phyloP scores from a whole-genome alignment of 805 yeast species.

The Ogataea corticis region DNA sequence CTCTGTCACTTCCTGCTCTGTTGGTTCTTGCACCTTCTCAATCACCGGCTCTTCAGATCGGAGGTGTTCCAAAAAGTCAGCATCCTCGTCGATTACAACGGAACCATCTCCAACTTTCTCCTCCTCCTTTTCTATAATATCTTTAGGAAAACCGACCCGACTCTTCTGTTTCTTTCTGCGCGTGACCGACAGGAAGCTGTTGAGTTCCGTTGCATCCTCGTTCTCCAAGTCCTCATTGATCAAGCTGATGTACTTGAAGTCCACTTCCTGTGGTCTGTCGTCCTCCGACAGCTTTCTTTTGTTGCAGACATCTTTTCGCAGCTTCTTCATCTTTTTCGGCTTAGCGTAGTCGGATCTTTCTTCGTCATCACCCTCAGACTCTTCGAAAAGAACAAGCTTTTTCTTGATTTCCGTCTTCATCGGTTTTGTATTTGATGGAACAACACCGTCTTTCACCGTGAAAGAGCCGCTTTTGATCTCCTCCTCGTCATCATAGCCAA shows the following conservation, averaged over 20 bases:
- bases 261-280: conserved; percentile 20
- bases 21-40: conserved; percentile 7
- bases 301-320: conserved; percentile 12
- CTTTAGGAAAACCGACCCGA: conserved; percentile 2
- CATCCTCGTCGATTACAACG: conserved; percentile 35
- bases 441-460: conserved; percentile 26
- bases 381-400: conserved; percentile 16
- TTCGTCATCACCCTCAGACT: conserved; percentile 13
- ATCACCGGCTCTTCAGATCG: conserved; percentile 23
- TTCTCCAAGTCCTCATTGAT: conserved; percentile 26
- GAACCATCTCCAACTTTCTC: conserved; percentile 16
- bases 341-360: conserved; percentile 18
- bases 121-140: conserved; percentile 1
- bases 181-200: conserved; percentile 30
- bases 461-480: conserved; percentile 23
- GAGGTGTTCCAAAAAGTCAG: conserved; percentile 35
- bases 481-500: conserved; percentile 22
- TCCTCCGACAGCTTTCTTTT: conserved; percentile 22
- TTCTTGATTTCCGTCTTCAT: conserved; percentile 12
- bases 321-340: conserved; percentile 27
- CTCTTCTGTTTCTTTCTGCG: conserved; percentile 27
- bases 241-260: conserved; percentile 30
- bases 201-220: conserved; percentile 29
- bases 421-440: conserved; percentile 2
- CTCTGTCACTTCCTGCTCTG: not conserved